Percentiles rank a stretch among this genome's conserved stretches.
These are phyloP conservation scores for Fusarium keratoplasticum DNA, from an alignment of 2,329 filamentous ascomycete species.

Conservation along the genomic window DNA sequence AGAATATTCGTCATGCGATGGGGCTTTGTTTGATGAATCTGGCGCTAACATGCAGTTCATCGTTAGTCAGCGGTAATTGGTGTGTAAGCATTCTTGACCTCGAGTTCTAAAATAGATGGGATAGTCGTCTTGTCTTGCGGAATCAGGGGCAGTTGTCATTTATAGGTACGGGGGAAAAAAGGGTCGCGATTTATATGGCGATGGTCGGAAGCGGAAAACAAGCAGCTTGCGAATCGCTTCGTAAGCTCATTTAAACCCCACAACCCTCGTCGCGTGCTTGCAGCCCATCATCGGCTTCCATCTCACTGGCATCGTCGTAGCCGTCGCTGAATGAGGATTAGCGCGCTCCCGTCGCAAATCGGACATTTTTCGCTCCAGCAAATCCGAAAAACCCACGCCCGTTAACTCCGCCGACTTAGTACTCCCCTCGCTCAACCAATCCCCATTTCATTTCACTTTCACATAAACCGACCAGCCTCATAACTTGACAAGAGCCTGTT, in stretches of 20 bases:
- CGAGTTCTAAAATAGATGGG: slow-evolving; percentile 16
- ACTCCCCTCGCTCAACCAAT: slow-evolving; percentile 21
- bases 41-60: slow-evolving; percentile 19
- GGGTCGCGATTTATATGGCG: background rate
- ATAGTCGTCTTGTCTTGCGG: background rate
- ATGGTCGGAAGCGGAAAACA: background rate
- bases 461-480: slow-evolving; percentile 1
- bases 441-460: slow-evolving; percentile 19
- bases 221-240: background rate
- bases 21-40: slow-evolving; percentile 22
- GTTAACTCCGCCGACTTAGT: slow-evolving; percentile 33
- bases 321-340: slow-evolving; percentile 24
- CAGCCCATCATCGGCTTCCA: slow-evolving; percentile 5
- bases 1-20: slow-evolving; percentile 34
- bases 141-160: background rate
- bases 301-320: slow-evolving; percentile 10
- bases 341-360: slow-evolving; percentile 32
- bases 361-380: slow-evolving; percentile 38
- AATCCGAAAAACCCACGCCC: slow-evolving; percentile 38
- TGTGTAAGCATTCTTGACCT: slow-evolving; percentile 30
- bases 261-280: background rate
- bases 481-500: slow-evolving; percentile 3
- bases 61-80: slow-evolving; percentile 26
- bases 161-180: background rate
- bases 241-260: slow-evolving; percentile 10